Percentiles rank a stretch among this genome's conserved stretches.
Conservation (phyloP, 768 basidiomycete species). For the Auricularia sp. region DNA sequence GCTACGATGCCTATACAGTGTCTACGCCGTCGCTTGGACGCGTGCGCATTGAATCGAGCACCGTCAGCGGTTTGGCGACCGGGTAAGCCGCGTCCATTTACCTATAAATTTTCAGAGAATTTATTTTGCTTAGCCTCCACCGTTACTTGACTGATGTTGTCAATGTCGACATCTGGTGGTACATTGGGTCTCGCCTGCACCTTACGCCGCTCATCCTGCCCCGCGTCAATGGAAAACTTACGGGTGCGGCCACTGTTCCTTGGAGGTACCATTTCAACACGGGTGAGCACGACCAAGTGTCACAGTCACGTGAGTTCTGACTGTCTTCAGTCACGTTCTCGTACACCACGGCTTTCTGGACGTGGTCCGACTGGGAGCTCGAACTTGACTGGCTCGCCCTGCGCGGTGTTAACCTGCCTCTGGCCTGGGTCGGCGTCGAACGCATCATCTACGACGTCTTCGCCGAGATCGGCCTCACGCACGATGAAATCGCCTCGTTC, state of each 20-base stretch:
- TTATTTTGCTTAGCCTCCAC: too few species aligned
- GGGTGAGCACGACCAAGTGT: slow-evolving; percentile 33
- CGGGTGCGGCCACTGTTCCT: slow-evolving; percentile 24
- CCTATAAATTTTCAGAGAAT: too few species aligned
- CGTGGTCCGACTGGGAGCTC: too few species aligned
- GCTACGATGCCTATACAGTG: slow-evolving; percentile 18
- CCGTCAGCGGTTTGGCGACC: slow-evolving; percentile 28
- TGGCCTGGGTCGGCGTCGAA: slow-evolving; percentile 34
- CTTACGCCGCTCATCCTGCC: slow-evolving; percentile 23
- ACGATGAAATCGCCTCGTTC: slow-evolving; percentile 25
- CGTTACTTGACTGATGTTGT: slow-evolving; percentile 29
- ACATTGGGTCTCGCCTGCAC: slow-evolving; percentile 28
- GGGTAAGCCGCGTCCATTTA: slow-evolving; percentile 9
- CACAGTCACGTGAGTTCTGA: slow-evolving; percentile 6
- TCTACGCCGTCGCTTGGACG: slow-evolving; percentile 5
- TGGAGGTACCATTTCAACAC: slow-evolving; percentile 34
- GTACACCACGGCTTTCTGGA: too few species aligned
- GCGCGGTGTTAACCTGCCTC: slow-evolving; percentile 30
- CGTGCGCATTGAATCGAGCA: slow-evolving; percentile 25
- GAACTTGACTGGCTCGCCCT: slow-evolving; percentile 6
- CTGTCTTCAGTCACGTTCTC: too few species aligned
- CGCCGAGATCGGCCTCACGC: slow-evolving; percentile 26
- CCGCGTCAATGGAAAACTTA: slow-evolving; percentile 20
- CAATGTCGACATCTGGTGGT: slow-evolving; percentile 33
- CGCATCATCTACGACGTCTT: slow-evolving; percentile 26